Conservation (phyloP, 1,284 basidiomycete genomes). For the Malassezia restricta region DNA sequence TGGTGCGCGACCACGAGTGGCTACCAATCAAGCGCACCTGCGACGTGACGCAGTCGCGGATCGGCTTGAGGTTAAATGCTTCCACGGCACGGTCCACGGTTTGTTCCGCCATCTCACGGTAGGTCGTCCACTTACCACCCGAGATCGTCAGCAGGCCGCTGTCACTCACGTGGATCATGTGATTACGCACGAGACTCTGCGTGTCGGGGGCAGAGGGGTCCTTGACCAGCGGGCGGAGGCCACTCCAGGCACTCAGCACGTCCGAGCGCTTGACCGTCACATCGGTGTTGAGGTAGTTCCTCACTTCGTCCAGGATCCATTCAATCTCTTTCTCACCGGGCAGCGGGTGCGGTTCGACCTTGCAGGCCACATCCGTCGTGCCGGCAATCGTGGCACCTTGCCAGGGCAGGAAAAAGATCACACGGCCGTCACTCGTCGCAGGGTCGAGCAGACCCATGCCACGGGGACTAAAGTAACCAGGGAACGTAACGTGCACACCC, state of each 20-base stretch:
- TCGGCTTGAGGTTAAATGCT: slow-evolving; percentile 59
- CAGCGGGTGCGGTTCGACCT: slow-evolving; percentile 65
- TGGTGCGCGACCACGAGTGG: slow-evolving; percentile 84
- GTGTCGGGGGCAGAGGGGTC: slow-evolving; percentile 71
- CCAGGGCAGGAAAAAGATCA: slow-evolving; percentile 99
- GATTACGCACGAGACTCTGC: slow-evolving; percentile 79
- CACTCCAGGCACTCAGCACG: slow-evolving; percentile 89
- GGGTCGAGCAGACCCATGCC: slow-evolving; percentile 94
- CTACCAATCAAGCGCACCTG: slow-evolving; percentile 75
- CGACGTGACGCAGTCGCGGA: slow-evolving; percentile 60
- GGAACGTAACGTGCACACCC: slow-evolving; percentile 90
- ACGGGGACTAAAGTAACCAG: slow-evolving; percentile 89
- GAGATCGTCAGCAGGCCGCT: slow-evolving; percentile 84
- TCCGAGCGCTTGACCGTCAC: slow-evolving; percentile 91
- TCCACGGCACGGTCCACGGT: slow-evolving; percentile 79
- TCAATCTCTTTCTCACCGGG: slow-evolving; percentile 88
- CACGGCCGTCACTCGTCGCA: slow-evolving; percentile 84
- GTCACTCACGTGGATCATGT: slow-evolving; percentile 74
- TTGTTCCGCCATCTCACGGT: slow-evolving; percentile 85
- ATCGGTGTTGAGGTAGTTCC: slow-evolving; percentile 77
- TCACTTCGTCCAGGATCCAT: slow-evolving; percentile 86
- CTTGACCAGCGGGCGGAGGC: slow-evolving; percentile 74
- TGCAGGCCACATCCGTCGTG: slow-evolving; percentile 77
- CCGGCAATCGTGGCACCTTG: slow-evolving; percentile 94
- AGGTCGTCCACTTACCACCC: slow-evolving; percentile 98